Percentiles rank a stretch among this genome's conserved stretches.
These are phyloP conservation scores for Pythium folliculosum DNA, from an alignment of 352 stramenopile species.

Conservation along the genomic window DNA sequence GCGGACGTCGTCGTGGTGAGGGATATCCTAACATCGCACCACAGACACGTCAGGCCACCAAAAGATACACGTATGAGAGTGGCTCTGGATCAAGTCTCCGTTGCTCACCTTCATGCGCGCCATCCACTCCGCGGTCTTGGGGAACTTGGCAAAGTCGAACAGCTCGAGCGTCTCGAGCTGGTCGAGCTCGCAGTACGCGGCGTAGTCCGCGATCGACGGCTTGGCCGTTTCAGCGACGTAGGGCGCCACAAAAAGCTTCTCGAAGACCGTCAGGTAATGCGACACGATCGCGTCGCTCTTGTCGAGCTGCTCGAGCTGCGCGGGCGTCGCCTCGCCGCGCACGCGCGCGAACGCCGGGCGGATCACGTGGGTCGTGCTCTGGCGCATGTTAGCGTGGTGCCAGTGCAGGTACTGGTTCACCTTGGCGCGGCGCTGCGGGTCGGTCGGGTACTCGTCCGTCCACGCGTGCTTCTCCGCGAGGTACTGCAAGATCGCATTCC, in stretches of 20 bases:
- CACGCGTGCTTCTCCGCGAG: slow-evolving; percentile 52
- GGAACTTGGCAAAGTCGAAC: slow-evolving; percentile 40
- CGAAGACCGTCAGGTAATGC: slow-evolving; percentile 22
- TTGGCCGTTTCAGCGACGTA: slow-evolving; percentile 47
- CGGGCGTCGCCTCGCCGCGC: not conserved
- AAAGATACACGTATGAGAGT: too few relatives aligned
- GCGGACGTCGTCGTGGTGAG: slow-evolving; percentile 33
- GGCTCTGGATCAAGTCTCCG: not conserved
- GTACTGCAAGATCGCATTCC: slow-evolving; percentile 51
- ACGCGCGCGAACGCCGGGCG: not conserved
- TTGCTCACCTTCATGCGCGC: slow-evolving; percentile 27
- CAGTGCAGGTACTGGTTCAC: slow-evolving; percentile 74
- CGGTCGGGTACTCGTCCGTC: slow-evolving; percentile 51
- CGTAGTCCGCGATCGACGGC: slow-evolving; percentile 61
- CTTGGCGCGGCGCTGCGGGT: slow-evolving; percentile 43
- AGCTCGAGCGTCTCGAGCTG: slow-evolving; percentile 43
- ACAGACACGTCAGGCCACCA: not conserved
- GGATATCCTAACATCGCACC: too few relatives aligned
- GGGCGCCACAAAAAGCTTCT: slow-evolving; percentile 46
- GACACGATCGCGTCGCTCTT: slow-evolving; percentile 25
- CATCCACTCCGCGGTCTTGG: slow-evolving; percentile 23
- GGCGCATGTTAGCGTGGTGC: slow-evolving; percentile 63
- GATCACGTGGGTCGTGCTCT: slow-evolving; percentile 34
- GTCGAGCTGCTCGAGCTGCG: slow-evolving; percentile 13
- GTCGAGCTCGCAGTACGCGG: slow-evolving; percentile 64